phyloP scores from a whole-genome alignment of 495 filamentous ascomycete genomes.

The Aspergillus carlsbadensis region DNA sequence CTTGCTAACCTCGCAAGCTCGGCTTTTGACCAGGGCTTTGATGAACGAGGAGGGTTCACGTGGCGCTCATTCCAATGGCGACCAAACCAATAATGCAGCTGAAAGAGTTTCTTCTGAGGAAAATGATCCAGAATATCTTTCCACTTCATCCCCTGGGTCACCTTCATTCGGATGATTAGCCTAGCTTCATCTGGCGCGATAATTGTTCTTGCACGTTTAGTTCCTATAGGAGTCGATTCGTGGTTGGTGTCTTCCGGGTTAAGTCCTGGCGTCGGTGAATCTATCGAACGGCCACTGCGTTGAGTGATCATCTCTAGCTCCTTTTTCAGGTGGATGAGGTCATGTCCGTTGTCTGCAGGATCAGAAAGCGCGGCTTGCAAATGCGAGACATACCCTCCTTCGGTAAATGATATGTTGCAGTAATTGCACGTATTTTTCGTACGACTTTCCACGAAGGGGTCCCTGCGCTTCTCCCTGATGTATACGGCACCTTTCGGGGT shows the following conservation, averaged over 20 bases:
- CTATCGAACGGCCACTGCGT: not conserved
- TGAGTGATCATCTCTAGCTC: constrained; percentile 1
- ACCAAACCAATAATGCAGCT: constrained; percentile 29
- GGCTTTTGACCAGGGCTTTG: constrained; percentile 32
- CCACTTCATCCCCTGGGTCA: constrained; percentile 29
- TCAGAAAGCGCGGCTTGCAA: constrained; percentile 11
- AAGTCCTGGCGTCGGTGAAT: not conserved
- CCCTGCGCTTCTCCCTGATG: constrained; percentile 25
- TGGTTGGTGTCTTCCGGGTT: not conserved
- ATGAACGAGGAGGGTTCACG: constrained; percentile 30
- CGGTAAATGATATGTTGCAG: constrained; percentile 16
- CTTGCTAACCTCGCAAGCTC: constrained; percentile 31
- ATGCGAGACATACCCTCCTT: constrained; percentile 14
- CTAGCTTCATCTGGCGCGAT: constrained; percentile 38
- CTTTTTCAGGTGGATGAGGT: constrained; percentile 8
- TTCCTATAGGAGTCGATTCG: constrained; percentile 16
- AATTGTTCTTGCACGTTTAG: constrained; percentile 19
- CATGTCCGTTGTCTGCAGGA: constrained; percentile 15
- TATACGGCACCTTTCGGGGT: constrained; percentile 23
- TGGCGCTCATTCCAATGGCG: constrained; percentile 36
- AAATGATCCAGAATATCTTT: constrained; percentile 32
- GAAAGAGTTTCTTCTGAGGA: constrained; percentile 24
- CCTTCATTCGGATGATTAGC: constrained; percentile 33
- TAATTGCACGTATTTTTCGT: constrained; percentile 10
- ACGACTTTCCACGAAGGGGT: constrained; percentile 3